These are phyloP conservation scores for Aspergillus awamori DNA, from an alignment of 2,329 filamentous ascomycete genomes.

Conservation along the genomic window DNA sequence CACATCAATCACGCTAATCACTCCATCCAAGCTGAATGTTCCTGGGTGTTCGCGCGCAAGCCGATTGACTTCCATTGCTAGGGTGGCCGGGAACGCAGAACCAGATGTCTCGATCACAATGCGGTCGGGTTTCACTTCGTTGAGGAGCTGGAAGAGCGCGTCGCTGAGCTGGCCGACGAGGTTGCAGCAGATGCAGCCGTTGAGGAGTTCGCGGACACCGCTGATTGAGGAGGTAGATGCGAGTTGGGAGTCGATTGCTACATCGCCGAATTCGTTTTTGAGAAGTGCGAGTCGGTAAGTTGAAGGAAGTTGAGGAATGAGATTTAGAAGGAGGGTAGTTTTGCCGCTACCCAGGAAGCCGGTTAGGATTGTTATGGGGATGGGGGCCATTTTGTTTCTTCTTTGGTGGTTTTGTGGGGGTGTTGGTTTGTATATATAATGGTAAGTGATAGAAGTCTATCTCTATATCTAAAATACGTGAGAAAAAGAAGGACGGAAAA, in stretches of 20 bases:
- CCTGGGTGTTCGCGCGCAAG: conserved; percentile 64
- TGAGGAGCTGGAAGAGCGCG: conserved; percentile 74
- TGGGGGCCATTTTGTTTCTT: conserved; percentile 60
- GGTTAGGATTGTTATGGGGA: conserved; percentile 91
- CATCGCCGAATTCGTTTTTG: conserved; percentile 97
- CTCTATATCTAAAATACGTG: neutral
- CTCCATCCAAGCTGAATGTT: conserved; percentile 77
- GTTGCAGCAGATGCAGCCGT: conserved; percentile 99
- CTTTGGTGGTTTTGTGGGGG: too few species aligned
- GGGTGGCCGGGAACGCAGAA: conserved; percentile 81
- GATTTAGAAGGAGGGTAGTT: conserved; percentile 91
- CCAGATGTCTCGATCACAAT: conserved; percentile 95
- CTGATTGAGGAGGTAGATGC: conserved; percentile 80
- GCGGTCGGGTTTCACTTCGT: conserved; percentile 68
- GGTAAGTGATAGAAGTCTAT: neutral
- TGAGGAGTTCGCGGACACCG: conserved; percentile 88
- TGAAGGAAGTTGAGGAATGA: conserved; percentile 84
- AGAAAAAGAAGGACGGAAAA: neutral
- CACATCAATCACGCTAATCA: conserved; percentile 87
- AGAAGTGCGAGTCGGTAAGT: conserved; percentile 91
- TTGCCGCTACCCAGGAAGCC: conserved; percentile 96
- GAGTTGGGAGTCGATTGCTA: conserved; percentile 91
- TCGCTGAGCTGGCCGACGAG: conserved; percentile 87
- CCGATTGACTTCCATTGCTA: conserved; percentile 88
- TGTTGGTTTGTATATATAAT: neutral